phyloP scores from a whole-genome alignment of 2,329 filamentous ascomycete species.

The Setomelanomma holmii region DNA sequence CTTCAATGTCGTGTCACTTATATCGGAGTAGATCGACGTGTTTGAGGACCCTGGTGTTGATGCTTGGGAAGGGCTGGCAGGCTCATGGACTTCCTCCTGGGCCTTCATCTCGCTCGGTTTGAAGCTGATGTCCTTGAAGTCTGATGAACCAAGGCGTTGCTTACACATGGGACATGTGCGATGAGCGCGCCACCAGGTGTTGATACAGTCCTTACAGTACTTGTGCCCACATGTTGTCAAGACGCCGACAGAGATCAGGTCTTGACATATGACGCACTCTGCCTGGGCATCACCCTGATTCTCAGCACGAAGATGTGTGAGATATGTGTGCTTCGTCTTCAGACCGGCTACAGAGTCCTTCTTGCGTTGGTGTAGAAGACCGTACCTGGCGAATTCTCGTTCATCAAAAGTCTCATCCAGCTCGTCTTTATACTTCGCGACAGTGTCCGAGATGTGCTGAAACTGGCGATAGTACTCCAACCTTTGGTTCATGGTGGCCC shows the following conservation, averaged over 20 bases:
- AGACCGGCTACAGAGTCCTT: conserved; percentile 66
- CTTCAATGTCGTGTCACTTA: conserved; percentile 72
- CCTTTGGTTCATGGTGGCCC: conserved; percentile 80
- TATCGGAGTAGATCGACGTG: conserved; percentile 76
- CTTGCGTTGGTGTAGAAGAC: conserved; percentile 59
- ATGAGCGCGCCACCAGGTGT: conserved; percentile 76
- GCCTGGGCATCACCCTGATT: conserved; percentile 62
- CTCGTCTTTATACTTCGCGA: conserved; percentile 74
- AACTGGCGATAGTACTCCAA: conserved; percentile 91
- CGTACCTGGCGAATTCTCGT: conserved; percentile 52
- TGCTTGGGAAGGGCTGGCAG: conserved; percentile 22
- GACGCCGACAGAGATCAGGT: conserved; percentile 76
- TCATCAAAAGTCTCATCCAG: conserved; percentile 64
- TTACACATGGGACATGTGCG: conserved; percentile 88
- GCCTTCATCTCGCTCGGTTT: conserved; percentile 77
- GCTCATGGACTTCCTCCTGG: conserved; percentile 61
- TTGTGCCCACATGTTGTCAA: conserved; percentile 85
- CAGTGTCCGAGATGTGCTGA: conserved; percentile 88
- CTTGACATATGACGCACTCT: conserved; percentile 87
- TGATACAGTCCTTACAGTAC: conserved; percentile 89
- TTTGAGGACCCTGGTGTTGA: conserved; percentile 33
- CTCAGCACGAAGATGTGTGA: conserved; percentile 68
- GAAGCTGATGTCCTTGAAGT: conserved; percentile 84
- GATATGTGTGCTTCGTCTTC: conserved; percentile 78
- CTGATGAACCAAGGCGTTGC: conserved; percentile 65